Conservation (phyloP, 2,329 filamentous ascomycete species). For the Fusarium heterosporum region DNA sequence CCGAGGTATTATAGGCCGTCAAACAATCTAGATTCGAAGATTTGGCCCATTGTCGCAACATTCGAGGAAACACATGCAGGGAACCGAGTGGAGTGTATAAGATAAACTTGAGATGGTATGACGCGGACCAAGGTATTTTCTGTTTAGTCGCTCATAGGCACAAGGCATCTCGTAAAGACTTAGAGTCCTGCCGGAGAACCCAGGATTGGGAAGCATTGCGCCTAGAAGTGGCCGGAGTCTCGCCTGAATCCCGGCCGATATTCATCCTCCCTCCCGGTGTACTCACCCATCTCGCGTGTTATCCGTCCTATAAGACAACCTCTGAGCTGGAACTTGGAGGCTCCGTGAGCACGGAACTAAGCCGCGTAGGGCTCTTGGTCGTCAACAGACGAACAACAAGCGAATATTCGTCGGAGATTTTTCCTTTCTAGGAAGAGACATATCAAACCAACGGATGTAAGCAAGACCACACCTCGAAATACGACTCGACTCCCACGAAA, state of each 20-base stretch:
- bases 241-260: constrained; percentile 26
- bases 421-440: neutral
- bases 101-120: constrained; percentile 9
- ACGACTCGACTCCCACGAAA: neutral
- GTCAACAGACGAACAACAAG: neutral
- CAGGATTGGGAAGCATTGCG: constrained; percentile 28
- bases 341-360: neutral
- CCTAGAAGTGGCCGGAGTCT: constrained; percentile 2
- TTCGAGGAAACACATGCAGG: constrained; percentile 3
- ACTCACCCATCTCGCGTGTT: constrained; percentile 33
- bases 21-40: neutral
- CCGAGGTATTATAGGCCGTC: constrained; percentile 29
- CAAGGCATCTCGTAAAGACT: constrained; percentile 2
- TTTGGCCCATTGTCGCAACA: constrained; percentile 4
- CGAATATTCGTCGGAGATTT: constrained; percentile 37
- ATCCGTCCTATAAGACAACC: neutral
- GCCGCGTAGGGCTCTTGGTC: constrained; percentile 4
- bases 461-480: constrained; percentile 2
- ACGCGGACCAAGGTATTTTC: constrained; percentile 20
- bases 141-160: neutral
- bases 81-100: constrained; percentile 4
- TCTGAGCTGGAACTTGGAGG: neutral
- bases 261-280: constrained; percentile 1
- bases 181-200: constrained; percentile 17
- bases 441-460: neutral